phyloP scores from a whole-genome alignment of 176 grass and related monocot genomes.

The Lolium multiflorum region DNA sequence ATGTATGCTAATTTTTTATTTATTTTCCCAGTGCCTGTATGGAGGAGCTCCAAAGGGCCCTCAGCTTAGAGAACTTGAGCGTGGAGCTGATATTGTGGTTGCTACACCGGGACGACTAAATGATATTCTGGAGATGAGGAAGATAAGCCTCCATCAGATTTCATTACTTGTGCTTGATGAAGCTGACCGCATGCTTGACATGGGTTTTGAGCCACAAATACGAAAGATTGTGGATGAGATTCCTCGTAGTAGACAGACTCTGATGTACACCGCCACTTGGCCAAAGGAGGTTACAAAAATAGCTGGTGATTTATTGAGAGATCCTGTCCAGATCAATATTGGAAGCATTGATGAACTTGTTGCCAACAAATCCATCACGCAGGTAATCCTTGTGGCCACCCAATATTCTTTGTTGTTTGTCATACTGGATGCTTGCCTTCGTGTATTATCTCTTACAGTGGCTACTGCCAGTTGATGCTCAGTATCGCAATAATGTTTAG shows the following conservation, averaged over 20 bases:
- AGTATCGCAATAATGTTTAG: not conserved
- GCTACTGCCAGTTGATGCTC: not conserved
- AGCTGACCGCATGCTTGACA: slow-evolving; percentile 97
- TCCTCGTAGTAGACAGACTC: slow-evolving; percentile 80
- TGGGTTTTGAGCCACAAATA: slow-evolving; percentile 99
- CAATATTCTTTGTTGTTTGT: slow-evolving; percentile 38
- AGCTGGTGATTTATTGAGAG: slow-evolving; percentile 88
- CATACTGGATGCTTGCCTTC: slow-evolving; percentile 1
- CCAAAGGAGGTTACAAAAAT: slow-evolving; percentile 98
- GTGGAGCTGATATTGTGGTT: slow-evolving; percentile 93
- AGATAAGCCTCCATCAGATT: slow-evolving; percentile 86
- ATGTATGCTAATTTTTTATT: not conserved
- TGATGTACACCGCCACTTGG: slow-evolving; percentile 99
- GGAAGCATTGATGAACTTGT: slow-evolving; percentile 89
- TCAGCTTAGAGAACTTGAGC: slow-evolving; percentile 93
- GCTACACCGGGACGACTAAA: slow-evolving; percentile 98
- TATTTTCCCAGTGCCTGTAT: slow-evolving; percentile 77
- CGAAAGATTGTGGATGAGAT: slow-evolving; percentile 90
- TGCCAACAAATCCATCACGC: slow-evolving; percentile 98
- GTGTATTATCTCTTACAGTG: not conserved
- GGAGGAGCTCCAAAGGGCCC: slow-evolving; percentile 93
- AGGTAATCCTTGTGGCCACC: slow-evolving; percentile 52
- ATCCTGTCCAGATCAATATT: slow-evolving; percentile 95
- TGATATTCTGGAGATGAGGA: slow-evolving; percentile 95
- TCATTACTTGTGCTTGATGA: slow-evolving; percentile 97